These are phyloP conservation scores for Przewalskia tangutica DNA, from an alignment of 257 asterid genomes.

Conservation along the genomic window DNA sequence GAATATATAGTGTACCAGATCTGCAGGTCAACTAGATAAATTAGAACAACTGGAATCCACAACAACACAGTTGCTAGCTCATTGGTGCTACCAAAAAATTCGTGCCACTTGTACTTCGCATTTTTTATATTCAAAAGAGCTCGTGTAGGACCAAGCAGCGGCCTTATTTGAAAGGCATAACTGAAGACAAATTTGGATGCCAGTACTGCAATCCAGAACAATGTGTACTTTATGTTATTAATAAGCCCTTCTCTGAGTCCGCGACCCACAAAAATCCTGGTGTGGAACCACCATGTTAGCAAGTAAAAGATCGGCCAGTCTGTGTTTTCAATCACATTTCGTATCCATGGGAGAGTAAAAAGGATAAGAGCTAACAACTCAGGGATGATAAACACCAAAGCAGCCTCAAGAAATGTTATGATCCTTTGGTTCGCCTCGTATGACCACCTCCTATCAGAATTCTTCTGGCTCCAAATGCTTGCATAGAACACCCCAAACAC, in stretches of 20 bases:
- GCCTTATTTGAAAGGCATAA: slow-evolving; percentile 76
- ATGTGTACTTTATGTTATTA: slow-evolving; percentile 54
- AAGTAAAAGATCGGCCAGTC: slow-evolving; percentile 52
- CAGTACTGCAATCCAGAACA: slow-evolving; percentile 65
- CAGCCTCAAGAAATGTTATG: slow-evolving; percentile 56
- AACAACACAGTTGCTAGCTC: slow-evolving; percentile 54
- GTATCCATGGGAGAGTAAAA: slow-evolving; percentile 74
- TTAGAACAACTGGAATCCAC: slow-evolving; percentile 81
- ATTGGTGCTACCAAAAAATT: slow-evolving; percentile 73
- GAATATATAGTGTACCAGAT: slow-evolving; percentile 71
- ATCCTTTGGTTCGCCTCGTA: slow-evolving; percentile 58
- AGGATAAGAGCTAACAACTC: slow-evolving; percentile 64
- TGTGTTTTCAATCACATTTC: slow-evolving; percentile 62
- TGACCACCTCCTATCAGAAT: slow-evolving; percentile 65
- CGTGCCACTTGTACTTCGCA: slow-evolving; percentile 63
- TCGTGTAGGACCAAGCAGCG: slow-evolving; percentile 71
- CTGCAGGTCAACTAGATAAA: slow-evolving; percentile 79
- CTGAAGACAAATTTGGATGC: slow-evolving; percentile 66
- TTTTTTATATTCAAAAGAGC: slow-evolving; percentile 32
- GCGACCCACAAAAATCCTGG: slow-evolving; percentile 70
- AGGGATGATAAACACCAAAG: slow-evolving; percentile 59
- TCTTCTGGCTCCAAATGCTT: slow-evolving; percentile 75
- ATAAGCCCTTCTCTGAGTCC: slow-evolving; percentile 91
- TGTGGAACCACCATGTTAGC: slow-evolving; percentile 83
- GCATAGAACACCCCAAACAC: slow-evolving; percentile 76